Base-by-base conservation (phyloP, 2,329 filamentous ascomycete species). In the Parasarocladium wereldwijsianum region DNA sequence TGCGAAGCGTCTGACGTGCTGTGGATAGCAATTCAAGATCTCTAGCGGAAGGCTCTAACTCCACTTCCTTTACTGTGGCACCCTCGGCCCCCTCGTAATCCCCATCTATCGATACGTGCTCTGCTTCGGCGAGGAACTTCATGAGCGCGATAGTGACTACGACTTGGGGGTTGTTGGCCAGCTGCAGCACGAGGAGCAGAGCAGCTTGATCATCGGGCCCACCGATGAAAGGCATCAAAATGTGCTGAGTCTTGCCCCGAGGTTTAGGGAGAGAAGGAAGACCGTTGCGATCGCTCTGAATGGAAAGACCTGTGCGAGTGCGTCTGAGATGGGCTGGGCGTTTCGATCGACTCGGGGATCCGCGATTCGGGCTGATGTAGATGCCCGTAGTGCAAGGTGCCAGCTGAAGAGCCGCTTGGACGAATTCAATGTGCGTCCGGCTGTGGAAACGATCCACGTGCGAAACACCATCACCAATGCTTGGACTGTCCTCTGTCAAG, bases 171-270 rank as follows among this genome's bases (percentile, higher is more conserved):
- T 85, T 90, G 47, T 77, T 74, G 1, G 77, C 82, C 1, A 98
- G 65, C 45, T 94, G 87, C 3, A 96, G 62, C 3, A 87, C 78
- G 15, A 96, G 70, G 2, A 76, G 65, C 1, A 96, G 63, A 0
- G 85, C 86, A 4, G 77, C 70, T 6, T 73, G 69, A 44, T 94
- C 87, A 45, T 98, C 90, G 2, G 63, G 57, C 7, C 82, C 82
- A 12, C 87, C 86, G 35, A 93, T 76, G 54, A 84, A 96, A 0
- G 86, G 79, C 32, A 93, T 62, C 48, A 93, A 86, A 39, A 96
- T 66, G 47, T 87, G 84, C 46, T 93, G 84, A 20, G 71, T 74
- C 36, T 74, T 76, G 43, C 82, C 70, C 5, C 63, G 8, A 76
- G 49, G 19, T 40, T 52, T 9, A 42, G 46, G 5, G 55, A 50